Conservation (phyloP, 164 flowering plant genomes). For the Macadamia tetraphylla region DNA sequence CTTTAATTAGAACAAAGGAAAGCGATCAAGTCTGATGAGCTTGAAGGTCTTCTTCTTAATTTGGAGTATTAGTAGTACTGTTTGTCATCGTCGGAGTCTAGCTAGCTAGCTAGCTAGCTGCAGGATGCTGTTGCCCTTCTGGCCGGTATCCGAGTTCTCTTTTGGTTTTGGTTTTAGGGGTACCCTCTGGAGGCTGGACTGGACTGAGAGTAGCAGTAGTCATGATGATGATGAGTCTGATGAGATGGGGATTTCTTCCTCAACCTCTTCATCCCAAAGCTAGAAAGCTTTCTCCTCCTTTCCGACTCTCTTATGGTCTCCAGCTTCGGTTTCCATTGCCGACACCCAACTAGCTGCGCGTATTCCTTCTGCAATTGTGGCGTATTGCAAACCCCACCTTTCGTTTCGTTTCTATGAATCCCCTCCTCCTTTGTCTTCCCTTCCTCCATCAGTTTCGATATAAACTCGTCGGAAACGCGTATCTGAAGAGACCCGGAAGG, state of each 20-base stretch:
- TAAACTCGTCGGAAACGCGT: slow-evolving; percentile 38
- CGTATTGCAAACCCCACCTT: slow-evolving; percentile 31
- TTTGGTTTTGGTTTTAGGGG: no score
- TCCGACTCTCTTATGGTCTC: slow-evolving; percentile 33
- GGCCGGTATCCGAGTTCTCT: no score
- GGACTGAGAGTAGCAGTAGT: no score
- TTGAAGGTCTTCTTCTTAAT: no score
- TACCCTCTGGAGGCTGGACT: no score
- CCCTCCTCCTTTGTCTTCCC: slow-evolving; percentile 2
- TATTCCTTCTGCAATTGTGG: slow-evolving; percentile 41
- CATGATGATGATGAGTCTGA: no score
- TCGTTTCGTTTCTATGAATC: background rate
- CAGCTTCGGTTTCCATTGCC: slow-evolving; percentile 44
- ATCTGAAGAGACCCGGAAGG: slow-evolving; percentile 32
- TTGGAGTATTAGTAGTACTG: no score
- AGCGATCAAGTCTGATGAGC: no score
- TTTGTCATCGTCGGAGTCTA: no score
- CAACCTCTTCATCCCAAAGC: slow-evolving; percentile 1
- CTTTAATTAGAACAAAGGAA: no score
- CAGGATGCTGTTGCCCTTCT: no score
- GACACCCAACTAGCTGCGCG: slow-evolving; percentile 28
- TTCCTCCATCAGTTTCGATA: slow-evolving; percentile 21
- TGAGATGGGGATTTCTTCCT: background rate
- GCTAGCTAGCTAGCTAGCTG: no score
- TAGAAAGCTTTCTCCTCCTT: background rate